Evolutionary conservation across 202 grass and related monocot genomes (phyloP), one percentile per base, ranked within the genome.

Genomic region (Schoenoplectus triqueter): DNA sequence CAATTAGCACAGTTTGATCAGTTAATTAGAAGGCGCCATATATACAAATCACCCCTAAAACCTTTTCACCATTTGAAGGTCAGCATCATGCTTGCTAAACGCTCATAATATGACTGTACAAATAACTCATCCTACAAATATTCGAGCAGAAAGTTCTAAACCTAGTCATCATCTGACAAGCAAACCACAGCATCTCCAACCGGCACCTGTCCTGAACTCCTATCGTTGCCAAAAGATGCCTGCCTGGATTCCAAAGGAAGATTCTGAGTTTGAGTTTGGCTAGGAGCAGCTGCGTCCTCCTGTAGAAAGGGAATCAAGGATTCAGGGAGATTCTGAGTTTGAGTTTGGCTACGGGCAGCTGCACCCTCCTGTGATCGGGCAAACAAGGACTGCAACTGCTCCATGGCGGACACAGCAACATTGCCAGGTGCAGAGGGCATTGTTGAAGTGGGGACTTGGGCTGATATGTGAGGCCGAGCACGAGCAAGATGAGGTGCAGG

Each of bases 91-190:
- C 48, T 54, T 17, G 49, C 9, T 54, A 75, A 52, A 73, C 21
- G 15, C 48, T 22, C 3, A 48, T 73, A 49, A 73, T 5, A 73
- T 50, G 17, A 73, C 73, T 78, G 22, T 78, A 59, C 73, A 75
- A 7, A 73, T 4, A 73, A 17, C 45, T 48, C 45, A 9, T 18
- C n/a, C 49, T 21, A 50, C 22, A 15, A 41, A 78, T 78, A 78
- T 39, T 59, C 51, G 6, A 74, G 54, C 8, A 18, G 5, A 74
- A 22, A 54, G 18, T 74, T 9, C 68, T 48, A 59, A 57, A 81
- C 45, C 57, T 83, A 83, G 14, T 83, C 80, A 83, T 83, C 80
- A 69, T 83, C 80, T 52, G 64, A 83, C 64, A 83, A 83, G 64
- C 48, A 83, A 64, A 83, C 80, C n/a, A 83, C 80, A 3, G 1